Evolutionary conservation across 768 basidiomycete genomes (phyloP), one percentile per base, ranked within the genome.

Genomic region (Mycena capillaripes): DNA sequence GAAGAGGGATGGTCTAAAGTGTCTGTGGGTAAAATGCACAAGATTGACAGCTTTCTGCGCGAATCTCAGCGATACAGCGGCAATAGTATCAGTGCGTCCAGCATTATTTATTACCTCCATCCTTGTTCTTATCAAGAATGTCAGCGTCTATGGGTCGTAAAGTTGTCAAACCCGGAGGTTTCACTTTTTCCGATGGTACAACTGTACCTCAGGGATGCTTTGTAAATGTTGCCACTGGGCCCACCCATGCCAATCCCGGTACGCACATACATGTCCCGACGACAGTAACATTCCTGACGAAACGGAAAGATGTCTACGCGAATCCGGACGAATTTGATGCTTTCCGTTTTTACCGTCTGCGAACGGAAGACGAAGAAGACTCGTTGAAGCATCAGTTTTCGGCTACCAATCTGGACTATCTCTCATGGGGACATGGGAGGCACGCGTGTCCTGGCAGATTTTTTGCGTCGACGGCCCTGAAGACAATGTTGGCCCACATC

Each of bases 31-130:
- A 79, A 80, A 53, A 79, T 85, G 78, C 77, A 79, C 76, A 78
- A 79, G 65, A 53, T 83, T 27, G 82, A 83, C 66, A 83, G 81
- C 58, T 82, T 84, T 66, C 32, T 83, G 36, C 78, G 78, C 59
- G 82, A 83, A 55, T 78, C 79, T 0, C 76, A 79, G 62, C 75
- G 81, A 16, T 67, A 75, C 53, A 76, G 76, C 19, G 80, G 81
- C 2, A 70, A 79, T 40, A 76, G 72, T 14, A 58, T 72, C 17
- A 42, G 82, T 82, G 64, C 21, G 82, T 73, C 14, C 23, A 34
- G 3, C 10, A 46, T 67, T 29, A 55, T 29, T 52, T 5, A 16
- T 9, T 53, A 8, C 27, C 29, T 82, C 14, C 17, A 14, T 48
- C 11, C 14, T 16, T 38, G 25, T 42, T 4, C 21, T 62, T 29